Evolutionary conservation across 345 rosid genomes (phyloP), one percentile per base, ranked within the genome.

Genomic region (Ricinus communis): DNA sequence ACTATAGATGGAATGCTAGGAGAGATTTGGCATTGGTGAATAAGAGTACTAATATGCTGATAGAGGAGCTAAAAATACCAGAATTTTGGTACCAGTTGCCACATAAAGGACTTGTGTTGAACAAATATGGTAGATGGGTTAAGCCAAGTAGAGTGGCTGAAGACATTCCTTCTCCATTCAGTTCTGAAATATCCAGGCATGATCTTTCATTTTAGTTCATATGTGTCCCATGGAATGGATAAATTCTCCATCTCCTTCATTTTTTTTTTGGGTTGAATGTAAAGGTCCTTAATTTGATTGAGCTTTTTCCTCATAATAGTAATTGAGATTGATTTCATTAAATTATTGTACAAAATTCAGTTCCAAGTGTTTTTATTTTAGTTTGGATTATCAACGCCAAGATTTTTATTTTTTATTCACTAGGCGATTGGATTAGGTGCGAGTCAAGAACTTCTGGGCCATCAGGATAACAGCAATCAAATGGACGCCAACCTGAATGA

Each of bases 71-170:
- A 9, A 85, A 71, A 65, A 85, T 89, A 70, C 91, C 89, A 0
- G 87, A 78, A 57, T 85, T 28, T 75, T 87, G 91, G 89, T 89
- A 79, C 58, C 83, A 85, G 63, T 51, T 77, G 70, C 69, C 79
- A 3, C 36, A 70, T 50, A 76, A 76, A 59, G 74, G 79, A 31
- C 62, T 76, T n/a, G 40, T 64, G 5, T n/a, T 82, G 53, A 86
- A 90, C 75, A 77, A 80, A 62, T 47, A 86, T 46, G 94, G 94
- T 0, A 77, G 94, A 71, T 92, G 94, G 96, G 91, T 88, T 38
- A 88, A 84, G 75, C 94, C 89, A 0, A 76, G 76, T 21, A 88
- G 94, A 67, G 78, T 79, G 5, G 82, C 82, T 0, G 92, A 92
- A 84, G 92, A 92, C 50, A 79, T 88, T 65, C 96, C 97, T 61